Conservation (phyloP, 2,329 filamentous ascomycete genomes). For the Ceratocystis destructans region DNA sequence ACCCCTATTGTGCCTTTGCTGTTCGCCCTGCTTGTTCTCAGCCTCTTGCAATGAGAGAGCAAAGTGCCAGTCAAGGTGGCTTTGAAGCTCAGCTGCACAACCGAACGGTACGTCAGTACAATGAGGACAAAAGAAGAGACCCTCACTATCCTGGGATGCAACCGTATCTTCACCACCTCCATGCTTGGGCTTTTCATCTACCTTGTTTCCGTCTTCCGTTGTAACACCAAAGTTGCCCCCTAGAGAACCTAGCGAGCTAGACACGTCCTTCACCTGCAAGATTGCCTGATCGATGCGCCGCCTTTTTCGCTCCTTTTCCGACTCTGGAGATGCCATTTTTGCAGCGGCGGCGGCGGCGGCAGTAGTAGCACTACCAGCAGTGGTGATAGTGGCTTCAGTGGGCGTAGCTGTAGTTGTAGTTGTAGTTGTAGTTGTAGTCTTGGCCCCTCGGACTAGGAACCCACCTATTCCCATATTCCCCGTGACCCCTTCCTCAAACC, state of each 20-base stretch:
- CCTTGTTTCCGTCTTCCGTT: neutral
- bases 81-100: conserved; percentile 46
- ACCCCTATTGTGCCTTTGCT: neutral
- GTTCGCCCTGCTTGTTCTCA: conserved; percentile 25
- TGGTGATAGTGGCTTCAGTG: too few relatives aligned
- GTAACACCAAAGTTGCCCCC: too few relatives aligned
- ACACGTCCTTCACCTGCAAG: neutral
- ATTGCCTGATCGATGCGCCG: neutral
- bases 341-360: too few relatives aligned
- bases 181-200: neutral
- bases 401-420: too few relatives aligned
- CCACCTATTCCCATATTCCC: conserved; percentile 76
- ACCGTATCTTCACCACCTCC: neutral
- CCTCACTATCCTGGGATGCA: neutral
- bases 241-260: neutral
- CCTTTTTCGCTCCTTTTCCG: conserved; percentile 10
- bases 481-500: conserved; percentile 75
- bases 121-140: conserved; percentile 14
- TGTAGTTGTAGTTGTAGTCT: neutral
- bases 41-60: conserved; percentile 67
- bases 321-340: too few relatives aligned
- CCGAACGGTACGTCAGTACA: conserved; percentile 14
- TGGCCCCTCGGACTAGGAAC: conserved; percentile 57
- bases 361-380: too few relatives aligned
- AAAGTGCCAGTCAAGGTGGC: conserved; percentile 89